These are phyloP conservation scores for Salix viminalis DNA, from an alignment of 345 rosid species.

Conservation along the genomic window DNA sequence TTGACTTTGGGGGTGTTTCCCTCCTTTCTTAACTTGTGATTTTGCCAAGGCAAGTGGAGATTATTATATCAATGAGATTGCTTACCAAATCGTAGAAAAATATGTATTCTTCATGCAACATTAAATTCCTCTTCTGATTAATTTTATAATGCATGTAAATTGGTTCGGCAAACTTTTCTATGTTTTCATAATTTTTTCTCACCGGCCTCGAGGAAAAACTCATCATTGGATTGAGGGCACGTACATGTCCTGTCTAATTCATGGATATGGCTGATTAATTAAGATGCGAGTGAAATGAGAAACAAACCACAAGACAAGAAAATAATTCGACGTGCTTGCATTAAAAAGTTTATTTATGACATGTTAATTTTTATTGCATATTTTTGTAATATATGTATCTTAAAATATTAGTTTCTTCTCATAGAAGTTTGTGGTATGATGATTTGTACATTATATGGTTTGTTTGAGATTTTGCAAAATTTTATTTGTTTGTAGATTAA, in stretches of 20 bases:
- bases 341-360: neutral
- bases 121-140: neutral
- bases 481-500: too few relatives aligned
- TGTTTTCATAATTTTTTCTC: neutral
- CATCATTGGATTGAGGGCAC: neutral
- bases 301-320: neutral
- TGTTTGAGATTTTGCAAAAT: too few relatives aligned
- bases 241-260: neutral
- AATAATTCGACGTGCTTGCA: neutral
- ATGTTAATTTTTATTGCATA: too few relatives aligned
- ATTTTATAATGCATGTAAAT: neutral
- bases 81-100: neutral
- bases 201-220: neutral
- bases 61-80: neutral
- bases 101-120: too few relatives aligned
- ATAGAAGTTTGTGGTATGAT: too few relatives aligned
- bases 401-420: too few relatives aligned
- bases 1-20: neutral
- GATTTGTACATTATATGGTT: too few relatives aligned
- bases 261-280: neutral
- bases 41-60: neutral
- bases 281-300: neutral
- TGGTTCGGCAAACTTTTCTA: neutral
- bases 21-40: neutral
- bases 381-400: too few relatives aligned